phyloP scores from a whole-genome alignment of 2,329 filamentous ascomycete species.

The Venturiaceae sp. region DNA sequence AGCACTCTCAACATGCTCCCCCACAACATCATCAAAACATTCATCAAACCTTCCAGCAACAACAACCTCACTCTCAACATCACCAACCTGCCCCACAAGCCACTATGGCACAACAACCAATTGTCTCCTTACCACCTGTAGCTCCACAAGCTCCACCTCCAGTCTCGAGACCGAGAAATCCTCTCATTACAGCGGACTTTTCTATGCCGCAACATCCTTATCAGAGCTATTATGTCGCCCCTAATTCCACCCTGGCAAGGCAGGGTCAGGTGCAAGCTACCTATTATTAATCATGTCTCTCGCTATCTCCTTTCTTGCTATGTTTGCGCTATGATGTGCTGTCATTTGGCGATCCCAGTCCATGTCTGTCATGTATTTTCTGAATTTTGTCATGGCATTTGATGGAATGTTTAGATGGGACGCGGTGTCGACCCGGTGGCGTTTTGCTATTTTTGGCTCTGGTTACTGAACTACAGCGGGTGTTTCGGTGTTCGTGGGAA shows the following conservation, averaged over 20 bases:
- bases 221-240: constrained; percentile 68
- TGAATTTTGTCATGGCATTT: too few relatives aligned
- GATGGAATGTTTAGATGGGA: too few relatives aligned
- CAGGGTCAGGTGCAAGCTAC: constrained; percentile 6
- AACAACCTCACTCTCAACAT: constrained; percentile 18
- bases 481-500: too few relatives aligned
- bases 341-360: too few relatives aligned
- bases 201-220: constrained; percentile 71
- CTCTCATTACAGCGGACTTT: constrained; percentile 65
- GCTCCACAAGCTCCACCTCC: constrained; percentile 43
- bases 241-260: constrained; percentile 36
- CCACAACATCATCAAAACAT: constrained; percentile 12
- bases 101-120: constrained; percentile 11
- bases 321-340: too few relatives aligned
- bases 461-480: too few relatives aligned
- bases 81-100: constrained; percentile 16
- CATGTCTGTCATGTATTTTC: too few relatives aligned
- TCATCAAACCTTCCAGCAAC: constrained; percentile 13
- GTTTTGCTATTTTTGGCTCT: too few relatives aligned
- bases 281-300: constrained; percentile 1
- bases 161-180: constrained; percentile 10
- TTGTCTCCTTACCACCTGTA: constrained; percentile 42
- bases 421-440: too few relatives aligned
- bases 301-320: background rate
- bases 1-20: background rate